phyloP scores from a whole-genome alignment of 441 rosid species.

The Isatis lusitanica region DNA sequence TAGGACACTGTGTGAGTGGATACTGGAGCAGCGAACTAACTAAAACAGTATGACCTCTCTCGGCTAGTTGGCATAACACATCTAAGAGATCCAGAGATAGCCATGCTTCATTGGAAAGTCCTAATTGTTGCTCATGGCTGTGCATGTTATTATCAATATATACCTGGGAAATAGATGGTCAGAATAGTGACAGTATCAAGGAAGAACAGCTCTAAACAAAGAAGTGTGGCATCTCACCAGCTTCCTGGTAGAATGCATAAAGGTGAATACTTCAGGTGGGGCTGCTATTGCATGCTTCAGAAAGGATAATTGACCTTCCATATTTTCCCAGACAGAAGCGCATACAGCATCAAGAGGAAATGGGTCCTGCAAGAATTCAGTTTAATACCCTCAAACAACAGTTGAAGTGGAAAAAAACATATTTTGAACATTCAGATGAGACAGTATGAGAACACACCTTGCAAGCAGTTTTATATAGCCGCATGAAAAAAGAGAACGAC shows the following conservation, averaged over 20 bases:
- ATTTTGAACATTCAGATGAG: constrained; percentile 1
- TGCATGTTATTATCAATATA: constrained; percentile 66
- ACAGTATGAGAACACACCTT: constrained; percentile 51
- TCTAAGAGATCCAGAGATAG: constrained; percentile 86
- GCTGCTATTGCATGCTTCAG: constrained; percentile 79
- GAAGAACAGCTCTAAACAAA: constrained; percentile 16
- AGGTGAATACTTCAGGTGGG: constrained; percentile 86
- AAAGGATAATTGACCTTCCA: constrained; percentile 86
- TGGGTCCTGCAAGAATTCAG: constrained; percentile 63
- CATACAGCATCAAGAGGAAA: constrained; percentile 90
- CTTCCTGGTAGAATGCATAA: constrained; percentile 77
- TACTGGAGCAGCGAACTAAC: constrained; percentile 71
- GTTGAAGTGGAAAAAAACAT: constrained; percentile 5
- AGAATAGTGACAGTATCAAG: constrained; percentile 25
- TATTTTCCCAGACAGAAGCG: constrained; percentile 82
- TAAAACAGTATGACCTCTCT: constrained; percentile 72
- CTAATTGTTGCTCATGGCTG: constrained; percentile 73
- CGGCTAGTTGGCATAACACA: constrained; percentile 87
- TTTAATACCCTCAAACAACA: constrained; percentile 18
- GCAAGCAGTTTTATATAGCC: constrained; percentile 74
- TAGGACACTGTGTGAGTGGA: constrained; percentile 91
- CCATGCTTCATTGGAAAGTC: constrained; percentile 85
- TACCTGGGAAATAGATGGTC: constrained; percentile 49
- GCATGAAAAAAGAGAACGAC: constrained; percentile 85
- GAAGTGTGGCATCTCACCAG: constrained; percentile 60